Evolutionary conservation across 768 basidiomycete species (phyloP).

Genomic region (Podaxis sp.): DNA sequence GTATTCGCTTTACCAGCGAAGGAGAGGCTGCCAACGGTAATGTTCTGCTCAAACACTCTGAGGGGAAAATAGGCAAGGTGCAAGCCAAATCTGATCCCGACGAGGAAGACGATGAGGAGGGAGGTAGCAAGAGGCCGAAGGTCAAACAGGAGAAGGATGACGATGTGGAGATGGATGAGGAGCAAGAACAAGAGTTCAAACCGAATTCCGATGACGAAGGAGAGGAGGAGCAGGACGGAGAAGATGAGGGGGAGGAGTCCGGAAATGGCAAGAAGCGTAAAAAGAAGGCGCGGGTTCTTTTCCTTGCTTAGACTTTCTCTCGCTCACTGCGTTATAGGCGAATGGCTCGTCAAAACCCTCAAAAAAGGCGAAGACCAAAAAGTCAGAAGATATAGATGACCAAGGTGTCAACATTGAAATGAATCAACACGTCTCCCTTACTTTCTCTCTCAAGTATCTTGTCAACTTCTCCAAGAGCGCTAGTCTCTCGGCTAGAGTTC

Average conservation of each 20-base stretch:
- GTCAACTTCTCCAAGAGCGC: conserved; percentile 94
- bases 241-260: conserved; percentile 48
- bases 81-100: conserved; percentile 36
- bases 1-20: conserved; percentile 87
- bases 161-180: conserved; percentile 47
- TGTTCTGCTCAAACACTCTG: conserved; percentile 78
- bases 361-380: conserved; percentile 56
- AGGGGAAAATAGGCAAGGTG: conserved; percentile 45
- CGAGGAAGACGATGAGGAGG: conserved; percentile 37
- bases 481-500: conserved; percentile 66
- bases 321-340: conserved; percentile 19
- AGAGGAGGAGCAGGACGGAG: conserved; percentile 51
- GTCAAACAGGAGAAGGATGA: conserved; percentile 46
- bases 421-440: conserved; percentile 87
- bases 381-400: conserved; percentile 46
- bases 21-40: conserved; percentile 93
- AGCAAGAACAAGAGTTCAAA: conserved; percentile 29
- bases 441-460: conserved; percentile 96
- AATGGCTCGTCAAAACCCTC: conserved; percentile 39
- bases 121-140: conserved; percentile 38
- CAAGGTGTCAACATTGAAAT: conserved; percentile 75
- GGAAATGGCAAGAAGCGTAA: conserved; percentile 68
- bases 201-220: conserved; percentile 56
- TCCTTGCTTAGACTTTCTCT: conserved; percentile 2
- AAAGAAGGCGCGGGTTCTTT: conserved; percentile 47